Conservation (phyloP, 495 filamentous ascomycete genomes). For the Aspergillus biplanus region DNA sequence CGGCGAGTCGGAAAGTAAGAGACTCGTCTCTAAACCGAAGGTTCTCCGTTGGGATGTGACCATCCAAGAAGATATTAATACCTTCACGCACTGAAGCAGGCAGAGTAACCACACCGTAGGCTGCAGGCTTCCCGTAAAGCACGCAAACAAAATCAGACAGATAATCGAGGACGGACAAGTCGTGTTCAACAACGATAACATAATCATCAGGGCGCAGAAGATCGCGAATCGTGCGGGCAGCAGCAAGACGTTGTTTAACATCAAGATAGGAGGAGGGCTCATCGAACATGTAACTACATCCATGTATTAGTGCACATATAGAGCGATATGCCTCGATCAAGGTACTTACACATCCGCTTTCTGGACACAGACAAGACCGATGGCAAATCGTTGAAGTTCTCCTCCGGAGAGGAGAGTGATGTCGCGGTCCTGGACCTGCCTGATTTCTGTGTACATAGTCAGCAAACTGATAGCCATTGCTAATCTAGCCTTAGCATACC, state of each 20-base stretch:
- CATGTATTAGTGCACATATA: conserved; percentile 22
- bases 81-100: conserved; percentile 96
- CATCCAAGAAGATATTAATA: conserved; percentile 99
- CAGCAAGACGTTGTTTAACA: conserved; percentile 95
- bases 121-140: conserved; percentile 90
- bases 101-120: conserved; percentile 98
- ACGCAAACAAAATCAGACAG: conserved; percentile 98
- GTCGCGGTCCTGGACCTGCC: conserved; percentile 84
- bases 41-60: conserved; percentile 97
- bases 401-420: conserved; percentile 90
- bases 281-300: conserved; percentile 91
- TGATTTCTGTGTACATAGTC: conserved; percentile 63
- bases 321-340: neutral
- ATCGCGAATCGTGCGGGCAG: conserved; percentile 87
- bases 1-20: conserved; percentile 92
- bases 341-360: conserved; percentile 84
- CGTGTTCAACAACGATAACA: conserved; percentile 98
- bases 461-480: conserved; percentile 17
- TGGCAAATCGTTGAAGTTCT: conserved; percentile 96
- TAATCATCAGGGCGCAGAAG: conserved; percentile 88
- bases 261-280: conserved; percentile 98
- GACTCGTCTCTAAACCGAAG: conserved; percentile 97
- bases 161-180: conserved; percentile 96
- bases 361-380: conserved; percentile 92
- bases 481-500: conserved; percentile 46